phyloP scores from a whole-genome alignment of 1,139 yeast species.

The Pichia sp. region DNA sequence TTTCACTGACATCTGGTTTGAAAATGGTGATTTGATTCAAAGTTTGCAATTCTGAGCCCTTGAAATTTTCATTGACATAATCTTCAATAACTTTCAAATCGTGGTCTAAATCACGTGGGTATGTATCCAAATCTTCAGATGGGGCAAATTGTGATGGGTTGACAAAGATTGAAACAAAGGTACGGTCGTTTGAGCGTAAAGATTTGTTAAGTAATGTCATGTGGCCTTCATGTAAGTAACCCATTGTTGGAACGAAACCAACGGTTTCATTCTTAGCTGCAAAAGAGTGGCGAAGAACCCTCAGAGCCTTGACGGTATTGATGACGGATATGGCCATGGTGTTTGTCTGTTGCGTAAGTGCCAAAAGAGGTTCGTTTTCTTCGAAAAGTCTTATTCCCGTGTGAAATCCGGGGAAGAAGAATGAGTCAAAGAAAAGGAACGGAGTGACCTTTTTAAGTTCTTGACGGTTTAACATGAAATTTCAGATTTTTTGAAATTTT shows the following conservation, averaged over 20 bases:
- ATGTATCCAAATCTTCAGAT: constrained; percentile 79
- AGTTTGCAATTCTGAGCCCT: constrained; percentile 4
- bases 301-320: constrained; percentile 52
- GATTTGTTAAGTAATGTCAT: constrained; percentile 51
- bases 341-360: no score
- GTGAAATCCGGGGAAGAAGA: no score
- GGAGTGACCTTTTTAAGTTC: no score
- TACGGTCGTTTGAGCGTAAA: constrained; percentile 56
- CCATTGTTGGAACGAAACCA: constrained; percentile 87
- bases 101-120: constrained; percentile 76
- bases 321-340: constrained; percentile 36
- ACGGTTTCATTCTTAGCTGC: constrained; percentile 44
- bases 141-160: constrained; percentile 98
- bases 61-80: constrained; percentile 22
- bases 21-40: constrained; percentile 53
- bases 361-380: no score
- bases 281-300: constrained; percentile 56
- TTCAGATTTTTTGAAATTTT: no score
- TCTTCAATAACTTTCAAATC: constrained; percentile 54
- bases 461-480: no score
- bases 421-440: no score
- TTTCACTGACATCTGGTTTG: constrained; percentile 75
- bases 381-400: no score
- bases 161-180: constrained; percentile 88
- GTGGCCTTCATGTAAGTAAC: constrained; percentile 79